phyloP scores from a whole-genome alignment of 495 filamentous ascomycete genomes.

The Rhizodiscina lignyota region DNA sequence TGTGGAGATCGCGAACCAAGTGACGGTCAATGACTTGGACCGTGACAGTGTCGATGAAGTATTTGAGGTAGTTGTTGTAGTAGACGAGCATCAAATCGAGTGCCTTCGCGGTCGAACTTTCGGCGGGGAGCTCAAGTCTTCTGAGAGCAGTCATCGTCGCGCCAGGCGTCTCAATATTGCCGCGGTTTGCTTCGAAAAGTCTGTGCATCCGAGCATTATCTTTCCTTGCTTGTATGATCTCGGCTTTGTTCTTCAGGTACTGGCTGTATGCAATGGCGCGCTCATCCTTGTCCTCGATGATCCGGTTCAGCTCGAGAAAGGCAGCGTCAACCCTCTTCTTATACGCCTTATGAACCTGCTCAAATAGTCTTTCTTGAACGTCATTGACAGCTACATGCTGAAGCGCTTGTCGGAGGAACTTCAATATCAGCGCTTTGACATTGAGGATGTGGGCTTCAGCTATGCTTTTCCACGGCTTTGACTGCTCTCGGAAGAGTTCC shows the following conservation, averaged over 20 bases:
- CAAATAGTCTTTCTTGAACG: conserved; percentile 1
- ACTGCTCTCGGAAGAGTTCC: conserved; percentile 5
- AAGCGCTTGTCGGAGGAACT: conserved; percentile 2
- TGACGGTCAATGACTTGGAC: neutral
- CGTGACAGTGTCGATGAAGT: neutral
- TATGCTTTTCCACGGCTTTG: conserved; percentile 5
- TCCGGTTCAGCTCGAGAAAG: neutral
- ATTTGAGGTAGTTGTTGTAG: neutral
- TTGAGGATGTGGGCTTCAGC: conserved; percentile 3
- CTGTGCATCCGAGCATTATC: too few species aligned
- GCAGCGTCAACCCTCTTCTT: neutral
- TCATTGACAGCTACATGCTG: conserved; percentile 4
- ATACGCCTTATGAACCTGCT: too few species aligned
- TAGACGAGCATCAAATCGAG: conserved; percentile 1
- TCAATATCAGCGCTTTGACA: conserved; percentile 1
- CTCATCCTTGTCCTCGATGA: neutral
- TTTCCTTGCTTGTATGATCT: too few species aligned
- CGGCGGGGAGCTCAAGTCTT: too few species aligned
- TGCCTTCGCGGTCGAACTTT: conserved; percentile 11
- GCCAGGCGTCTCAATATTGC: too few species aligned
- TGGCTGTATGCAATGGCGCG: neutral
- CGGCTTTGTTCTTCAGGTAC: neutral
- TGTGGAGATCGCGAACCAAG: neutral
- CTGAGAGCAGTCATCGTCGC: too few species aligned
- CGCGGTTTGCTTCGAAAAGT: too few species aligned